phyloP scores from a whole-genome alignment of 768 basidiomycete genomes.

The Trametes cinnabarina region DNA sequence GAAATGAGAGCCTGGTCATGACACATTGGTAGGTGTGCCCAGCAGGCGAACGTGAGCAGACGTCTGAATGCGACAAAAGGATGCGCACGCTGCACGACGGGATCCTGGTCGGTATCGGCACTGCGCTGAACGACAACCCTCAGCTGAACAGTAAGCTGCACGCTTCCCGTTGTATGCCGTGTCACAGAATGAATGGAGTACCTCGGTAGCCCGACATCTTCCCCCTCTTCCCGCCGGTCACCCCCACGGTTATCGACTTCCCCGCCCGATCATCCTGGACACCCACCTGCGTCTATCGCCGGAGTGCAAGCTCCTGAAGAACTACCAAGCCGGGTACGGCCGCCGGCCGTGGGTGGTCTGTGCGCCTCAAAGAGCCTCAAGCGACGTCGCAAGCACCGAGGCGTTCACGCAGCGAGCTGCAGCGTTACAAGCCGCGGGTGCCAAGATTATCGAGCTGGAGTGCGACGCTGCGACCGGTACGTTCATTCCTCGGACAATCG shows the following conservation, averaged over 20 bases:
- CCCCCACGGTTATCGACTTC: constrained; percentile 40
- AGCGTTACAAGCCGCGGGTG: constrained; percentile 64
- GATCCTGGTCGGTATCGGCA: constrained; percentile 88
- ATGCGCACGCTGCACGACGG: constrained; percentile 91
- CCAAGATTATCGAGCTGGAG: constrained; percentile 54
- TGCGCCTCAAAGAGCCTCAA: constrained; percentile 25
- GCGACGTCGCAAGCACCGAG: constrained; percentile 20
- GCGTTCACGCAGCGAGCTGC: constrained; percentile 36
- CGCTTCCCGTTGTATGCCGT: constrained; percentile 1
- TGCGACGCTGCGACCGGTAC: constrained; percentile 16
- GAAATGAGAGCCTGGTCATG: constrained; percentile 85
- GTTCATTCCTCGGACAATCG: constrained; percentile 5
- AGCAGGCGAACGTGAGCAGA: background rate
- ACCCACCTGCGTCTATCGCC: constrained; percentile 62
- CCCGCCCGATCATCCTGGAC: constrained; percentile 86
- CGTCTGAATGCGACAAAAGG: constrained; percentile 41
- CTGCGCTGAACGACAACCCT: constrained; percentile 88
- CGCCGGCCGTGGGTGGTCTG: constrained; percentile 75
- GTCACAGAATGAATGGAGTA: background rate
- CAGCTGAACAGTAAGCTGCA: constrained; percentile 77
- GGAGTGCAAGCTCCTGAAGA: constrained; percentile 67
- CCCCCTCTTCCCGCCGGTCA: constrained; percentile 36
- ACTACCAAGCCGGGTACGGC: constrained; percentile 57
- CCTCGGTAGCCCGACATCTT: constrained; percentile 51
- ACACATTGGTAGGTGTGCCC: constrained; percentile 75